A percentile compares a stretch with the other conserved stretches of the same genome.
These are phyloP conservation scores for Umbelopsis ramanniana DNA, from an alignment of 192 early-diverging fungal genomes.

Conservation along the genomic window DNA sequence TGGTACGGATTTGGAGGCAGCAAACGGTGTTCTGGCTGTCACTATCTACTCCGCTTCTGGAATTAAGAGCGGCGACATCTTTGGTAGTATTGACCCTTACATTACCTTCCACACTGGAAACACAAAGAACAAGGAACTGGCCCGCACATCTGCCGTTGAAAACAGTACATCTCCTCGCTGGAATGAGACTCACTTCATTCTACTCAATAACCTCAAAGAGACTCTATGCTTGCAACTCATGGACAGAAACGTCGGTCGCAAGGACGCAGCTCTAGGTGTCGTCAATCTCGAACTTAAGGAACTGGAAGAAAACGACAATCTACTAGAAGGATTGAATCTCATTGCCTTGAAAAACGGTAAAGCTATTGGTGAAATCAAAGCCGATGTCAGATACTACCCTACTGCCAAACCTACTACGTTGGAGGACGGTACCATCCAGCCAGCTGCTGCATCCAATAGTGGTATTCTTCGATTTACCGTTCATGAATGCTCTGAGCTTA, in stretches of 20 bases:
- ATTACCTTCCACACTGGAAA: constrained; percentile 69
- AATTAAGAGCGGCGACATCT: constrained; percentile 85
- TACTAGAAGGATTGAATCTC: constrained; percentile 48
- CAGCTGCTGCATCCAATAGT: constrained; percentile 61
- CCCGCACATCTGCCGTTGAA: constrained; percentile 64
- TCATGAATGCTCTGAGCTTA: constrained; percentile 71
- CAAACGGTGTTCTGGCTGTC: constrained; percentile 86
- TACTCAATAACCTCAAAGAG: constrained; percentile 79
- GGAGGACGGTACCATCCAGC: constrained; percentile 48
- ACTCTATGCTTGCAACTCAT: constrained; percentile 77
- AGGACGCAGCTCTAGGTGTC: constrained; percentile 73
- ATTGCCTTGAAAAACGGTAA: constrained; percentile 40
- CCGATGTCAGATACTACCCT: constrained; percentile 44
- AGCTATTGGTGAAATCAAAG: constrained; percentile 50
- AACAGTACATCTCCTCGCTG: constrained; percentile 86
- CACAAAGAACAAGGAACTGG: constrained; percentile 61
- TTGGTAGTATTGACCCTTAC: constrained; percentile 92
- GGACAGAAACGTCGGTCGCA: constrained; percentile 78
- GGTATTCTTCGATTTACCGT: constrained; percentile 73
- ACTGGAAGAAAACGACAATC: constrained; percentile 43
- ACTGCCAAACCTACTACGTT: constrained; percentile 39
- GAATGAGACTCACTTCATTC: constrained; percentile 78
- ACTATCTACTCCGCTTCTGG: constrained; percentile 79
- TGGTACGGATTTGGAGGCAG: constrained; percentile 61
- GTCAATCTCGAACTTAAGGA: constrained; percentile 56